These are phyloP conservation scores for Scortechinia acanthostroma DNA, from an alignment of 2,329 filamentous ascomycete species.

Conservation along the genomic window DNA sequence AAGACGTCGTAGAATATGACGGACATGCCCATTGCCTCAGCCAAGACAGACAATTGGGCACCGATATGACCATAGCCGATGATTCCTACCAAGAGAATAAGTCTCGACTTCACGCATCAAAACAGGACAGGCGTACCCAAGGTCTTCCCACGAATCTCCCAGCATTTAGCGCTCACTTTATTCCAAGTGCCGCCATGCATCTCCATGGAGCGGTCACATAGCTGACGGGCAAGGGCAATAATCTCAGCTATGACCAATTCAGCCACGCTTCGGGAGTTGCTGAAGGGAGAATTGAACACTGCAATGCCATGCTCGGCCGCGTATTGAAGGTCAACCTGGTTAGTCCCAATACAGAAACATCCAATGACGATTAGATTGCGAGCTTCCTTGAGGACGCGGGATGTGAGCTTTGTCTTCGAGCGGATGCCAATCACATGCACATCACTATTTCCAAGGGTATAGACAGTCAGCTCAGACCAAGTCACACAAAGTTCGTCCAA, in stretches of 20 bases:
- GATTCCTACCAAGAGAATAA: slow-evolving; percentile 35
- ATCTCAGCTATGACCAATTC: slow-evolving; percentile 94
- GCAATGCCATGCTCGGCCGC: slow-evolving; percentile 82
- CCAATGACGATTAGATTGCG: slow-evolving; percentile 93
- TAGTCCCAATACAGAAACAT: slow-evolving; percentile 98
- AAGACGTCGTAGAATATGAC: slow-evolving; percentile 96
- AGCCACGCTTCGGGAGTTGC: slow-evolving; percentile 92
- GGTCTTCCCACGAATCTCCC: slow-evolving; percentile 97
- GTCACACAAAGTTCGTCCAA: slow-evolving; percentile 1
- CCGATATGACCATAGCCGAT: slow-evolving; percentile 97
- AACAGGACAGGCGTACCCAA: slow-evolving; percentile 47
- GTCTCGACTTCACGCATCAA: not conserved
- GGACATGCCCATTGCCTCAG: slow-evolving; percentile 94
- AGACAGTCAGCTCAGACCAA: no score
- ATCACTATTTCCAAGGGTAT: not conserved
- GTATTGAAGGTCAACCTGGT: slow-evolving; percentile 82
- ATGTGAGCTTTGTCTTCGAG: slow-evolving; percentile 91
- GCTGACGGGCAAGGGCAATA: slow-evolving; percentile 81
- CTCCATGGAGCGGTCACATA: slow-evolving; percentile 87
- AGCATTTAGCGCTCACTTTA: slow-evolving; percentile 92
- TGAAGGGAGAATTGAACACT: slow-evolving; percentile 98
- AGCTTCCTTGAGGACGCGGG: slow-evolving; percentile 76
- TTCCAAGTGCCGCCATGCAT: slow-evolving; percentile 95
- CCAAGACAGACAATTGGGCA: slow-evolving; percentile 87
- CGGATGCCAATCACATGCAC: slow-evolving; percentile 97